Base-by-base conservation (phyloP, 2,329 filamentous ascomycete species). In the Nemania serpens region DNA sequence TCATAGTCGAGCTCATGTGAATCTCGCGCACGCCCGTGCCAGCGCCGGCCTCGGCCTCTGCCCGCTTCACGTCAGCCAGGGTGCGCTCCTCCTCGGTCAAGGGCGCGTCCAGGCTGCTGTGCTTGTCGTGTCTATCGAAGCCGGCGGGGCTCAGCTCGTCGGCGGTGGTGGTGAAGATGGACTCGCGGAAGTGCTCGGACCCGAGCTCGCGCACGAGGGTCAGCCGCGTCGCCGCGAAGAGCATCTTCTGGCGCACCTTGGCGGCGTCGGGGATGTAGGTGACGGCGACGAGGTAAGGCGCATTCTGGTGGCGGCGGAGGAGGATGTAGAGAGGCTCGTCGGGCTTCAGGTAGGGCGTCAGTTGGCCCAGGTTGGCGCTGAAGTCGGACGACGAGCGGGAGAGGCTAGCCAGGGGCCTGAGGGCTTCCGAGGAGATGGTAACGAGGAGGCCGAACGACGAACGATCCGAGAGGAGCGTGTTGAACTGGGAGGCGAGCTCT, bases 181-280 rank as follows among this genome's bases (percentile, higher is more conserved):
- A 89, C 73, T 93, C 89, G 53, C 88, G 80, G 76, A 95, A 94
- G 70, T 91, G 83, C 74, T 95, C 91, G 55, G 86, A 84, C 47
- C 91, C 91, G 10, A 95, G 81, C 76, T 94, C 90, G 43, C 91
- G 84, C 51, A 89, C 84, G 1, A 95, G 82, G 0, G 90, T 91
- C 68, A 93, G 80, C 10, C 90, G 84, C 29, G 91, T 93, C 22
- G 87, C 85, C 5, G 91, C 91, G 74, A 94, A 93, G 20, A 95
- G 84, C 88, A 91, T 95, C 81, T 95, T 95, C 74, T 92, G 89
- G 41, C 91, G 87, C 58, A 95, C 91, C 29, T 88, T 89, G 41
- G 91, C 91, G 1, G 85, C 73, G 75, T 94, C 90, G 25, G 91
- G 91, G 5, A 95, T 87, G 74, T 93, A 95, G 37, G 90, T 92